Percentiles rank a stretch among this genome's conserved stretches.
These are phyloP conservation scores for Cymbopogon flexuosus DNA, from an alignment of 202 grass and related monocot genomes.

Conservation along the genomic window DNA sequence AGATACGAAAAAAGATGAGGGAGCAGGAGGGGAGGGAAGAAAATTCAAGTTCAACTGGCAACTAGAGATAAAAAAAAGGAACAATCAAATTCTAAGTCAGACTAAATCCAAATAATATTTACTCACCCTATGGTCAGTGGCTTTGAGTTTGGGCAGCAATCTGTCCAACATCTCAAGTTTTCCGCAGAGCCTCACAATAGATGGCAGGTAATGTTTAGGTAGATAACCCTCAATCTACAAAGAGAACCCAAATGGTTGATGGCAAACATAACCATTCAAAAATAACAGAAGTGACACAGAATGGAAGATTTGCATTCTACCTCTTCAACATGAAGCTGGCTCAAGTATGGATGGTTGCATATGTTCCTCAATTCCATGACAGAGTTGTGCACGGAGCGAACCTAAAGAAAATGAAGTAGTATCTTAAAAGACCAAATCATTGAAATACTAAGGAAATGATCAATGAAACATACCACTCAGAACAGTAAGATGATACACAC, in stretches of 20 bases:
- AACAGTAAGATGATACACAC: slow-evolving; percentile 34
- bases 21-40: neutral
- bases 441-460: slow-evolving; percentile 1
- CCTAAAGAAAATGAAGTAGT: slow-evolving; percentile 42
- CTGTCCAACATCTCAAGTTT: slow-evolving; percentile 99
- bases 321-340: slow-evolving; percentile 93
- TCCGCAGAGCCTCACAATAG: slow-evolving; percentile 85
- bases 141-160: slow-evolving; percentile 91
- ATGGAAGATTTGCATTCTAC: slow-evolving; percentile 39
- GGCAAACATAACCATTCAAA: neutral
- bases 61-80: neutral
- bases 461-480: slow-evolving; percentile 13
- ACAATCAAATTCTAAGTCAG: neutral
- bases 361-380: slow-evolving; percentile 99
- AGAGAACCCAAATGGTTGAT: slow-evolving; percentile 26
- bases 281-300: slow-evolving; percentile 15
- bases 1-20: neutral
- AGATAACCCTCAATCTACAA: slow-evolving; percentile 82
- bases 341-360: slow-evolving; percentile 98
- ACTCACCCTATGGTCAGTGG: slow-evolving; percentile 85
- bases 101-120: neutral
- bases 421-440: slow-evolving; percentile 30
- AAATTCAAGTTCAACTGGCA: neutral
- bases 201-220: slow-evolving; percentile 88
- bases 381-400: slow-evolving; percentile 87